Percentiles rank a stretch among this genome's conserved stretches.
phyloP scores from a whole-genome alignment of 495 filamentous ascomycete species.

The Aspergillus funiculosus region DNA sequence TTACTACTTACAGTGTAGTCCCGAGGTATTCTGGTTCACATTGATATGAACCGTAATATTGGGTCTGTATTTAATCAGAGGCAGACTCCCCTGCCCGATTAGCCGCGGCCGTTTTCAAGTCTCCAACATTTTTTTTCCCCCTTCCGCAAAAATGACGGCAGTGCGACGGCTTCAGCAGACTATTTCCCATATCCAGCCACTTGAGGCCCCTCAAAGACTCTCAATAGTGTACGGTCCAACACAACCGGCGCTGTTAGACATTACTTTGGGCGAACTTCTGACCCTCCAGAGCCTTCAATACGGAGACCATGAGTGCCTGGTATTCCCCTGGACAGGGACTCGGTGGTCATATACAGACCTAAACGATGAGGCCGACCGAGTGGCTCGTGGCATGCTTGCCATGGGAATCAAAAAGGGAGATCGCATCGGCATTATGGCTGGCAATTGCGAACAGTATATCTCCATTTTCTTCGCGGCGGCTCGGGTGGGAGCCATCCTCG shows the following conservation, averaged over 20 bases:
- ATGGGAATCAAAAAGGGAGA: constrained; percentile 58
- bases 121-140: not conserved
- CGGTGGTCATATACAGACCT: constrained; percentile 62
- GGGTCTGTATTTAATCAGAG: constrained; percentile 13
- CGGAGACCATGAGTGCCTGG: constrained; percentile 53
- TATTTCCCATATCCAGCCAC: constrained; percentile 30
- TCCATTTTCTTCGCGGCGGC: constrained; percentile 63
- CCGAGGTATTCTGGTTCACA: constrained; percentile 10
- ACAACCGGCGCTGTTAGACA: constrained; percentile 52
- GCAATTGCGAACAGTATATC: constrained; percentile 66
- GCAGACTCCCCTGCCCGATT: constrained; percentile 1
- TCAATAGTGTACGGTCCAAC: constrained; percentile 57
- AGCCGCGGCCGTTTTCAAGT: not conserved
- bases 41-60: not conserved
- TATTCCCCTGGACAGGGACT: constrained; percentile 61
- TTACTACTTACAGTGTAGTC: not conserved
- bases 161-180: constrained; percentile 38
- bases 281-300: constrained; percentile 57
- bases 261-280: constrained; percentile 58
- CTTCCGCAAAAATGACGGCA: constrained; percentile 23
- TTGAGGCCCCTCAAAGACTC: constrained; percentile 18
- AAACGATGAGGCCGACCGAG: constrained; percentile 51
- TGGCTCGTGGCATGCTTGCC: constrained; percentile 54
- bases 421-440: constrained; percentile 63
- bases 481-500: constrained; percentile 59